Conservation (phyloP, 2,329 filamentous ascomycete species). For the Chaetoscypha palmicola region DNA sequence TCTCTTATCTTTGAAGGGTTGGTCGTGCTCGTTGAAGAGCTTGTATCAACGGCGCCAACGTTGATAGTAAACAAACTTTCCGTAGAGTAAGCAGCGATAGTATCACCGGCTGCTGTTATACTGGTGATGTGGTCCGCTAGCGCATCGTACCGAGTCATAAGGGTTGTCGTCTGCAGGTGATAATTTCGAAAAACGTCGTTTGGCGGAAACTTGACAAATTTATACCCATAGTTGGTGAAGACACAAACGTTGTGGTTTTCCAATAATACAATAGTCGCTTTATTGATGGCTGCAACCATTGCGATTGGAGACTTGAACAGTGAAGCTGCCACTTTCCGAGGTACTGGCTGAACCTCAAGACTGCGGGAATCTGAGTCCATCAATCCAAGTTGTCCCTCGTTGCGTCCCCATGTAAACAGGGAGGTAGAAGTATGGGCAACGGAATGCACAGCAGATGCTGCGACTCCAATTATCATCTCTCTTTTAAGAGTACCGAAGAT, state of each 20-base stretch:
- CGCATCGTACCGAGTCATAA: constrained; percentile 58
- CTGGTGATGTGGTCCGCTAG: constrained; percentile 63
- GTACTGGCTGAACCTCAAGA: constrained; percentile 72
- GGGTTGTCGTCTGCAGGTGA: constrained; percentile 58
- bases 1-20: constrained; percentile 87
- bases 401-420: constrained; percentile 91
- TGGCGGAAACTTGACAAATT: constrained; percentile 77
- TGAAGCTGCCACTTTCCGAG: constrained; percentile 82
- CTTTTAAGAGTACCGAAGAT: constrained; percentile 89
- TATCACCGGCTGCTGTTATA: constrained; percentile 80
- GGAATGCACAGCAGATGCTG: constrained; percentile 86
- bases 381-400: constrained; percentile 85
- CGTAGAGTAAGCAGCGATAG: constrained; percentile 79
- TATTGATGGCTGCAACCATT: constrained; percentile 82
- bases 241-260: constrained; percentile 87
- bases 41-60: constrained; percentile 60
- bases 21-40: constrained; percentile 66
- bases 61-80: constrained; percentile 77
- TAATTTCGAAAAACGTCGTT: constrained; percentile 63
- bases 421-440: constrained; percentile 77
- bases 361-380: constrained; percentile 94
- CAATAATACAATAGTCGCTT: constrained; percentile 77
- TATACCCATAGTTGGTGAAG: constrained; percentile 93
- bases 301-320: constrained; percentile 66
- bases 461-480: constrained; percentile 71